Base-by-base conservation (phyloP, 805 yeast species). In the Kuraishia ogatae region DNA sequence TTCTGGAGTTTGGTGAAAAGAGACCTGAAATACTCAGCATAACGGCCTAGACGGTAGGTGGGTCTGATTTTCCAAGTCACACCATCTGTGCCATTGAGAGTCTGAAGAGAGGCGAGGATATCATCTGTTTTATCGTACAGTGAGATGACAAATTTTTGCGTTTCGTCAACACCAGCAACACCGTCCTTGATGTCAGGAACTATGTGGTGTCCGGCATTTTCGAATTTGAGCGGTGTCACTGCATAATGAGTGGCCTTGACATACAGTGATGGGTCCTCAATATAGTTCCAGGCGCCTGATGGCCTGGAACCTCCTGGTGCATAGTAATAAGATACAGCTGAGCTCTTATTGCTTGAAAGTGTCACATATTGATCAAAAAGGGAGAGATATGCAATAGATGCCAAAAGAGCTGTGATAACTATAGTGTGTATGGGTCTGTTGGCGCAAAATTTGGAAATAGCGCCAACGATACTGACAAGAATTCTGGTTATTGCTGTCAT, bases 391-490 rank as follows among this genome's bases (percentile, higher is more conserved):
- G 93, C 86, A 54, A 88, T 71, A 2, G 96, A 85, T 1, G 96
- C 94, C 48, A 89, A 67, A 52, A 91, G 71, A 15, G 93, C 78
- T 5, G 90, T 80, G 55, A 82, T 64, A 51, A 90, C 82, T 54
- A 92, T 83, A 54, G 90, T 80, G 70, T 92, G 98, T 61, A 93
- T 89, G 19, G 99, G 99, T 65, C 84, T 80, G 57, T 81, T 80
- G 15, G 96, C 94, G 54, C 93, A 82, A 22, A 78, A 67, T 56
- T 73, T 74, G 26, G 74, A 69, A 28, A 71, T 55, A 23, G 50
- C 51, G 2, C 73, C 71, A 19, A 70, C 62, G 29, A 61, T 55
- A 19, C 17, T 21, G 50, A 88, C 86, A 54, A 83, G 62, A 28
- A 55, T 22, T 17, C n/a, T 35, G 43, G 17, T 11, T 35, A 35